Evolutionary conservation across 1,139 yeast genomes (phyloP), one percentile per base, ranked within the genome.

Genomic region (Hemisphaericaspora xylofermentans): DNA sequence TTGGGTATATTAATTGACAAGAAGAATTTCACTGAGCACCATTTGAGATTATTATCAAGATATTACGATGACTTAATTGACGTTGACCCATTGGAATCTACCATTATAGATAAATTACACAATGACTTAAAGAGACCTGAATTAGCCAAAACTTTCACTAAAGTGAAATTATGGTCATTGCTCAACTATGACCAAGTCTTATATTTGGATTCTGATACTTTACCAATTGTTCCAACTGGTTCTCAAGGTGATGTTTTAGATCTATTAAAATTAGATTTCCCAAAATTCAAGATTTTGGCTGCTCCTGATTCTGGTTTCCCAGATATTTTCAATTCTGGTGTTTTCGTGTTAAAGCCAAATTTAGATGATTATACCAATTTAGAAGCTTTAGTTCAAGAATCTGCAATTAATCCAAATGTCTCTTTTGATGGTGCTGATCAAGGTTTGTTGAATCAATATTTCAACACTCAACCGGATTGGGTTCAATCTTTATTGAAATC

Each of bases 281-380:
- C 63, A 1, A 50, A 56, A 14, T 56, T 62, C 30, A 70, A 74
- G 44, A 71, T 84, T 13, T 66, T 74, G 35, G 98, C 97, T 0
- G 74, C 88, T n/a, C 94, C 97, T 0, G 98, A 93, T 64, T 74
- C 84, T 21, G 97, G 98, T 14, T 93, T 96, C 83, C 98, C 98
- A 1, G 98, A 93, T 62, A 76, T 88, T 53, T 93, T 93, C 72
- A 93, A 93, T 64, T 82, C 95, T 18, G 98, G 98, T 7, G 81
- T 93, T 31, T 74, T 93, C 59, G 71, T 83, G 7, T 64, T 87
- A 33, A 73, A 72, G 32, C 96, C 96, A 2, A 71, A 75, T 51
- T 36, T 52, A 6, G 49, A 55, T 0, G 77, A 73, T 34, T 84
- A 70, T 53, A 49, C 63, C 3, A 66, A 69, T 13, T 66, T 88